Evolutionary conservation across 2,329 filamentous ascomycete genomes (phyloP).

Genomic region (Trichoderma harzianum): DNA sequence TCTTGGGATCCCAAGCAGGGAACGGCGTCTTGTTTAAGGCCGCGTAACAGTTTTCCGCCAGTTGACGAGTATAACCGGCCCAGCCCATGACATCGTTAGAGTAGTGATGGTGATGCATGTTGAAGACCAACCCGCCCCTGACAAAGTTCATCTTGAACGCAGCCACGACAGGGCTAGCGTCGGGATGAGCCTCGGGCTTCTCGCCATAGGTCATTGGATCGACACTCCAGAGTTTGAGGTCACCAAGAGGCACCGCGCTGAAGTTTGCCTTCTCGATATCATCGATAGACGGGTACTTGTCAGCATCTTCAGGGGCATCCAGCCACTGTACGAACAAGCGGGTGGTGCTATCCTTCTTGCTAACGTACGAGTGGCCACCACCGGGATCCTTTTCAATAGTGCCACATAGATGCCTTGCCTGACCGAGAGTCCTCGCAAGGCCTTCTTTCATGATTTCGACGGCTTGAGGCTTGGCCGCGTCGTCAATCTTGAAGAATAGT

Average conservation of each 20-base stretch:
- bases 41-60: neutral
- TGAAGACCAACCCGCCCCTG: neutral
- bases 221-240: conserved; percentile 9
- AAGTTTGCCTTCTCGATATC: conserved; percentile 10
- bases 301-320: neutral
- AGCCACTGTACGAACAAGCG: neutral
- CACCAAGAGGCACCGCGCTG: neutral
- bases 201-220: conserved; percentile 7
- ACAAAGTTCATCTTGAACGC: conserved; percentile 14
- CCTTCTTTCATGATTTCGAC: conserved; percentile 1
- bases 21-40: too few relatives aligned
- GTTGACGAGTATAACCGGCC: neutral
- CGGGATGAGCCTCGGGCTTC: neutral
- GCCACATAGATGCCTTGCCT: neutral
- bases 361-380: neutral
- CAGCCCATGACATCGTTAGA: neutral
- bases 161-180: neutral
- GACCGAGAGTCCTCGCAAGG: neutral
- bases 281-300: conserved; percentile 5
- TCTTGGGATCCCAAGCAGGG: neutral
- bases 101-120: conserved; percentile 1
- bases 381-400: conserved; percentile 5
- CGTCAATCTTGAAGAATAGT: conserved; percentile 5
- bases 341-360: conserved; percentile 3
- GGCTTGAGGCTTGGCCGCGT: neutral